Percentiles rank a stretch among this genome's conserved stretches.
phyloP scores from a whole-genome alignment of 169 alveolate species.

The Plasmodium vinckei region DNA sequence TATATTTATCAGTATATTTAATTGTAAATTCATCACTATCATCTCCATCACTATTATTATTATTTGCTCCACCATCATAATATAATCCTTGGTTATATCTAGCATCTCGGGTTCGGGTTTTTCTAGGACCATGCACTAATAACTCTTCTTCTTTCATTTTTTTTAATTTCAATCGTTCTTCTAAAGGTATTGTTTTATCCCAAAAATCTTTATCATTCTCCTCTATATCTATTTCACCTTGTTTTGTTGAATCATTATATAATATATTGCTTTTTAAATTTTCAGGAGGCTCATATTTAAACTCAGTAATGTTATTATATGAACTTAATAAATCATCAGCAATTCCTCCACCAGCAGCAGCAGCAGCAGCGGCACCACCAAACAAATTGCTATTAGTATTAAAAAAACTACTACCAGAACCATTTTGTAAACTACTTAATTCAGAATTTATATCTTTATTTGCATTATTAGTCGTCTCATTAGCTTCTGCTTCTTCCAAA shows the following conservation, averaged over 20 bases:
- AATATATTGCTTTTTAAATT: constrained; percentile 73
- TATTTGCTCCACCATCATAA: neutral
- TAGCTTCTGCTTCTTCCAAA: constrained; percentile 91
- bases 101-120: constrained; percentile 85
- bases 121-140: constrained; percentile 91
- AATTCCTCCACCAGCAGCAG: constrained; percentile 84
- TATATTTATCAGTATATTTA: constrained; percentile 35
- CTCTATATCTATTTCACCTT: constrained; percentile 77
- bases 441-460: constrained; percentile 75
- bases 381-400: constrained; percentile 13
- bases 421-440: constrained; percentile 45
- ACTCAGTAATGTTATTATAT: constrained; percentile 91
- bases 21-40: constrained; percentile 72
- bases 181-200: constrained; percentile 92
- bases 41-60: constrained; percentile 39
- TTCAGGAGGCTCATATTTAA: constrained; percentile 92
- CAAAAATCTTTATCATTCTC: constrained; percentile 92
- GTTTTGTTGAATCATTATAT: constrained; percentile 84
- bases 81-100: constrained; percentile 20
- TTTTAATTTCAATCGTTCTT: constrained; percentile 88
- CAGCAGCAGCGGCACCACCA: constrained; percentile 17
- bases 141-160: constrained; percentile 87
- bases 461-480: constrained; percentile 84
- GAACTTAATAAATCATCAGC: constrained; percentile 92
- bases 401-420: constrained; percentile 23